phyloP scores from a whole-genome alignment of 768 basidiomycete species.

The Sporobolomyces roseus region DNA sequence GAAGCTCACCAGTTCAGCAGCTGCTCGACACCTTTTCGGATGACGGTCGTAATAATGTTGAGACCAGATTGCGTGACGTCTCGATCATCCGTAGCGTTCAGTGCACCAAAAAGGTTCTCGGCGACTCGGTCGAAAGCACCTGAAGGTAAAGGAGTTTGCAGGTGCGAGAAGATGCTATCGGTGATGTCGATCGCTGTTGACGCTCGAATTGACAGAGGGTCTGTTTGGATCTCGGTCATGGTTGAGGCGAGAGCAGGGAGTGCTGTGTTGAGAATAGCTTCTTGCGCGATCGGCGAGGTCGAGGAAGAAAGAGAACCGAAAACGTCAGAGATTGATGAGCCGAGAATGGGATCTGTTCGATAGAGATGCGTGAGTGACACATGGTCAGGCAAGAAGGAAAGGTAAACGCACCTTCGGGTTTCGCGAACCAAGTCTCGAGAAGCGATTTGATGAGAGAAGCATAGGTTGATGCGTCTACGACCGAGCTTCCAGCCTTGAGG shows the following conservation, averaged over 20 bases:
- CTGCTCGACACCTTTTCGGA: conserved; percentile 82
- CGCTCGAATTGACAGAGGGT: conserved; percentile 65
- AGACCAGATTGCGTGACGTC: conserved; percentile 69
- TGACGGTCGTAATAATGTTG: conserved; percentile 69
- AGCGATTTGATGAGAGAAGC: conserved; percentile 63
- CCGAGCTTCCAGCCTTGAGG: conserved; percentile 64
- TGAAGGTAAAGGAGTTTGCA: conserved; percentile 56
- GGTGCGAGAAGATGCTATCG: conserved; percentile 66
- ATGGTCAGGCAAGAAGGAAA: not conserved
- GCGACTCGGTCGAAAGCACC: conserved; percentile 75
- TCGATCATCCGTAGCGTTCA: conserved; percentile 72
- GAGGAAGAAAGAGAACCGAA: conserved; percentile 66
- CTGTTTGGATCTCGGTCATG: conserved; percentile 52
- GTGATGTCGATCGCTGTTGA: conserved; percentile 78
- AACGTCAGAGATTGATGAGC: conserved; percentile 78
- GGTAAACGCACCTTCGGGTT: conserved; percentile 65
- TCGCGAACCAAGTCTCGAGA: conserved; percentile 78
- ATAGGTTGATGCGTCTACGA: conserved; percentile 53
- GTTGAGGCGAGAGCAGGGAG: conserved; percentile 61
- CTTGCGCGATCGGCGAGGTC: conserved; percentile 61
- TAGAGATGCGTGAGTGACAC: not conserved
- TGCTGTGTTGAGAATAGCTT: conserved; percentile 66
- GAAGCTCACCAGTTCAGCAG: conserved; percentile 69
- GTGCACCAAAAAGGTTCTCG: conserved; percentile 66
- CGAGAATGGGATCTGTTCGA: conserved; percentile 73